These are phyloP conservation scores for Hymenochaete sp. DNA, from an alignment of 1,284 basidiomycete genomes.

Conservation along the genomic window DNA sequence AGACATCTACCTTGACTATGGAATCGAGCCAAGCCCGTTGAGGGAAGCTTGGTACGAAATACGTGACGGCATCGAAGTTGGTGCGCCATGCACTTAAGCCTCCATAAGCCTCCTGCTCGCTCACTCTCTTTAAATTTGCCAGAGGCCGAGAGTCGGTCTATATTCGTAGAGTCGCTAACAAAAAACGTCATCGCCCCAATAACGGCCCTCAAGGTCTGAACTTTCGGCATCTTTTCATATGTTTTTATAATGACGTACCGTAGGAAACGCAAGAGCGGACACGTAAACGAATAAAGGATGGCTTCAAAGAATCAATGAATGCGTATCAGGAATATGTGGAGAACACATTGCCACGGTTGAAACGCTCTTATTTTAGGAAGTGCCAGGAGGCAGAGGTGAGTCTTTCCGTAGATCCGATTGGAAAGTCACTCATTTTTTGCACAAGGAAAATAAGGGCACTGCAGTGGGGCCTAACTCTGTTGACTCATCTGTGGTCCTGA, in stretches of 20 bases:
- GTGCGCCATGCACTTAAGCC: constrained; percentile 30
- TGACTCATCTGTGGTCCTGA: constrained; percentile 13
- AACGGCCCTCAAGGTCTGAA: constrained; percentile 50
- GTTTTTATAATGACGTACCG: constrained; percentile 4
- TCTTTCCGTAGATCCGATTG: background rate
- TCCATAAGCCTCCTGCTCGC: constrained; percentile 5
- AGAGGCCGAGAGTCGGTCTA: constrained; percentile 78
- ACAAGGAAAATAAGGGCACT: constrained; percentile 50
- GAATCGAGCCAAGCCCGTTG: constrained; percentile 50
- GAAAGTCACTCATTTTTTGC: background rate
- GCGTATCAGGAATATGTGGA: constrained; percentile 77
- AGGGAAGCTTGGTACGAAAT: constrained; percentile 76
- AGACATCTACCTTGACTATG: constrained; percentile 59
- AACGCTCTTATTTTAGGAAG: constrained; percentile 69
- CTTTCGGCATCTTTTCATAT: background rate
- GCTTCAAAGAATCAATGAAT: constrained; percentile 64
- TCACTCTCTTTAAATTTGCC: constrained; percentile 15
- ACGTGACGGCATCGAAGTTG: constrained; percentile 74
- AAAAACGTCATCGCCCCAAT: constrained; percentile 66
- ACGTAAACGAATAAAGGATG: constrained; percentile 82
- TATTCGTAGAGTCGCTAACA: constrained; percentile 63
- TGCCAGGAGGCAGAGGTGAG: constrained; percentile 75
- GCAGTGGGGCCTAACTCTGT: too few species aligned
- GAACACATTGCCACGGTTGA: constrained; percentile 65
- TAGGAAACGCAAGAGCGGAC: constrained; percentile 84